Evolutionary conservation across 225 moss, liverwort and hornwort species (phyloP).

Genomic region (Antitrichia curtipendula): DNA sequence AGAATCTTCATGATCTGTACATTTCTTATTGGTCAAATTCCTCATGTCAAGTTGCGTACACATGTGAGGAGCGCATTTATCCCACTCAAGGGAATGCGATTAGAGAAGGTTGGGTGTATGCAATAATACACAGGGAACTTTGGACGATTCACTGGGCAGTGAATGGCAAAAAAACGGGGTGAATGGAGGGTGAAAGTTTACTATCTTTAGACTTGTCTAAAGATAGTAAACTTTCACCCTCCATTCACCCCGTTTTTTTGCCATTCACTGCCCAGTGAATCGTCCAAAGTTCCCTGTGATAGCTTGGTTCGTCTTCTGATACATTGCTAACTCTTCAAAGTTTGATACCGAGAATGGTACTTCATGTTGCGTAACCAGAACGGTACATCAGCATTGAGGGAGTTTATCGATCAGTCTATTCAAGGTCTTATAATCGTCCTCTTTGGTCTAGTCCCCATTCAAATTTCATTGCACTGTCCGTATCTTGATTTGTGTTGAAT

Average conservation of each 20-base stretch:
- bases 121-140: too few relatives aligned
- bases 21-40: not conserved
- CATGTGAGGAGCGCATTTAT: not conserved
- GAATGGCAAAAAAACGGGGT: too few relatives aligned
- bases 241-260: too few relatives aligned
- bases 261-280: too few relatives aligned
- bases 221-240: too few relatives aligned
- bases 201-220: too few relatives aligned
- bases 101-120: not conserved
- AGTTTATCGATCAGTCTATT: not conserved
- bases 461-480: not conserved
- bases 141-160: too few relatives aligned
- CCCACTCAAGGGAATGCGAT: not conserved
- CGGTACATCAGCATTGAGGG: not conserved
- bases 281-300: too few relatives aligned
- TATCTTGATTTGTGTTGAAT: not conserved
- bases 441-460: not conserved
- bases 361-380: not conserved
- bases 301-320: not conserved
- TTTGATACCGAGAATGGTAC: not conserved
- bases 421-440: not conserved
- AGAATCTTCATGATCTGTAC: not conserved
- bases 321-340: not conserved
- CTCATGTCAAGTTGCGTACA: not conserved
- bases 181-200: too few relatives aligned